Base-by-base conservation (phyloP, 2,329 filamentous ascomycete species). In the Colletotrichum sp. region DNA sequence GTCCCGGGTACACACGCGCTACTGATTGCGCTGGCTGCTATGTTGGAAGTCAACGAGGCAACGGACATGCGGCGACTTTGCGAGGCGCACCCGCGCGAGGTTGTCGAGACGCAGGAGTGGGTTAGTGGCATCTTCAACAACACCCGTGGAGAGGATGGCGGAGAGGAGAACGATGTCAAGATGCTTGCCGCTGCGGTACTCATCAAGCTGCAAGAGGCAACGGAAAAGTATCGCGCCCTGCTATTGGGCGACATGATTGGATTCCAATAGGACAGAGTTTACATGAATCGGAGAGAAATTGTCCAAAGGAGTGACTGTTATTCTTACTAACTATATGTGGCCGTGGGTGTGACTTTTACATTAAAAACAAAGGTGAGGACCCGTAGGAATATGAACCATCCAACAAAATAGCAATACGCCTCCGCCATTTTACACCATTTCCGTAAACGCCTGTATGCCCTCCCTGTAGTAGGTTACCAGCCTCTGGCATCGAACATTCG, bases 21-120 rank as follows among this genome's bases (percentile, higher is more conserved):
- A 72, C 86, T 99, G 2, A 94, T 98, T 74, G 92, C 93, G 3
- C 90, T 98, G 75, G 88, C 98, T 66, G 94, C 95, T 8, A 83
- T 98, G 68, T 85, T 99, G 16, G 95, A 98, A 80, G 89, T 98
- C 48, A 98, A 98, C 76, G 92, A 90, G 39, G 68, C 64, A n/a
- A 71, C 63, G 16, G 75, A 69, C 16, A 91, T 94, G 85, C 88
- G 92, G 79, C 88, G 92, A 3, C 83, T 99, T 4, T 96, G 95
- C 65, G 92, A 93, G 75, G 91, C 93, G 73, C 92, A 95, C 79
- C 93, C 94, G 1, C 91, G 92, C 72, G 93, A 96, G 83, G 86
- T 99, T 26, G 89, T 98, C 67, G 96, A 99, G 88, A 94, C 95
- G 75, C 92, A 95, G 80, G 94, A 95, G 81, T 99, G 97, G 97